Conservation (phyloP, 768 basidiomycete genomes). For the Astraeus odoratus region DNA sequence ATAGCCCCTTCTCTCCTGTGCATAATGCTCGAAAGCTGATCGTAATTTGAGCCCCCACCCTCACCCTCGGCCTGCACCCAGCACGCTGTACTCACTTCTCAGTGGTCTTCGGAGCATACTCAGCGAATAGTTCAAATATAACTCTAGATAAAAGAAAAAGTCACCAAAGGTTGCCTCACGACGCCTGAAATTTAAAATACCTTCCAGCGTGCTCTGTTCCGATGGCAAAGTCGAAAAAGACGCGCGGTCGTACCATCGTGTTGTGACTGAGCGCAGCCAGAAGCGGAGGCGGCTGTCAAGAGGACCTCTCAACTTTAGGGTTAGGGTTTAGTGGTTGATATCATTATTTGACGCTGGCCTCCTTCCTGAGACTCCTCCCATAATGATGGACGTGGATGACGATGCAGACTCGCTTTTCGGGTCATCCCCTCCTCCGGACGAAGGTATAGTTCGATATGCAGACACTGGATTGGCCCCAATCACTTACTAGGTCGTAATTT, state of each 20-base stretch:
- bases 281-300: no score
- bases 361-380: no score
- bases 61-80: background rate
- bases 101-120: constrained; percentile 64
- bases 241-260: constrained; percentile 49
- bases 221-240: constrained; percentile 62
- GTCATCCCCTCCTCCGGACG: constrained; percentile 61
- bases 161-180: background rate
- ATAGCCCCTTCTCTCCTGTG: constrained; percentile 80
- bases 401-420: constrained; percentile 77
- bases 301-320: no score
- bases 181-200: constrained; percentile 24
- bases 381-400: no score
- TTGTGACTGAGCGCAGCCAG: no score
- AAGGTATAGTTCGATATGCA: constrained; percentile 75
- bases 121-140: constrained; percentile 70
- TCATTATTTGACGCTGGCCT: no score
- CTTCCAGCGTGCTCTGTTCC: constrained; percentile 48
- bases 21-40: constrained; percentile 77
- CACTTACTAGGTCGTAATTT: constrained; percentile 21
- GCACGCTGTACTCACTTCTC: constrained; percentile 55
- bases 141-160: constrained; percentile 37
- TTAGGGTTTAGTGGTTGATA: no score
- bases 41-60: no score
- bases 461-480: constrained; percentile 13